A percentile compares a stretch with the other conserved stretches of the same genome.
Conservation (phyloP, 306 rosid genomes). For the Vicia faba region DNA sequence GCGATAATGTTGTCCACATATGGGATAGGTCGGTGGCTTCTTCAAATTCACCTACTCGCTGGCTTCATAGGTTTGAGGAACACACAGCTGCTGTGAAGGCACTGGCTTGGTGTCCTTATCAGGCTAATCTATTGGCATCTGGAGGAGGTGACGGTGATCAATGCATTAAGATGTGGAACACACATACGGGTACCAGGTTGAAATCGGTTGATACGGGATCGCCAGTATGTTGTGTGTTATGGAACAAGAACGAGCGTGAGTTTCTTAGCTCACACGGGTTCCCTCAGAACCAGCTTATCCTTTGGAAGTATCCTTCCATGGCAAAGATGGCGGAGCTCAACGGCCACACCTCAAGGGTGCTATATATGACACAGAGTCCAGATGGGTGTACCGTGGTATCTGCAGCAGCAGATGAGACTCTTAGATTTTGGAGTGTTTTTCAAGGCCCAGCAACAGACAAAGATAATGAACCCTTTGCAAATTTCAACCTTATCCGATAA, state of each 20-base stretch:
- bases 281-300: conserved; percentile 65
- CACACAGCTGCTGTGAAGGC: conserved; percentile 75
- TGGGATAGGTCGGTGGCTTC: conserved; percentile 67
- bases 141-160: conserved; percentile 75
- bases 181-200: conserved; percentile 73
- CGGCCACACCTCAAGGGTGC: conserved; percentile 3
- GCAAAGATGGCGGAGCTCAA: background rate
- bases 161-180: conserved; percentile 72
- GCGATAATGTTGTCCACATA: conserved; percentile 63
- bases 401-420: conserved; percentile 54
- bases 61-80: conserved; percentile 74
- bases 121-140: conserved; percentile 59
- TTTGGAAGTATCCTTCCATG: conserved; percentile 62
- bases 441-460: conserved; percentile 25
- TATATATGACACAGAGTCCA: conserved; percentile 63
- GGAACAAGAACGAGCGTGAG: conserved; percentile 84
- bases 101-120: conserved; percentile 85
- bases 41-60: conserved; percentile 55
- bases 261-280: conserved; percentile 85
- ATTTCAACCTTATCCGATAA: conserved; percentile 44
- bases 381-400: conserved; percentile 55
- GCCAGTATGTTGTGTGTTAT: conserved; percentile 64
- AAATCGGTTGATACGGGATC: conserved; percentile 43
- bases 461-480: conserved; percentile 41
- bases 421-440: conserved; percentile 52